phyloP scores from a whole-genome alignment of 139 green algal species.

The Pseudopediastrum boryanum region DNA sequence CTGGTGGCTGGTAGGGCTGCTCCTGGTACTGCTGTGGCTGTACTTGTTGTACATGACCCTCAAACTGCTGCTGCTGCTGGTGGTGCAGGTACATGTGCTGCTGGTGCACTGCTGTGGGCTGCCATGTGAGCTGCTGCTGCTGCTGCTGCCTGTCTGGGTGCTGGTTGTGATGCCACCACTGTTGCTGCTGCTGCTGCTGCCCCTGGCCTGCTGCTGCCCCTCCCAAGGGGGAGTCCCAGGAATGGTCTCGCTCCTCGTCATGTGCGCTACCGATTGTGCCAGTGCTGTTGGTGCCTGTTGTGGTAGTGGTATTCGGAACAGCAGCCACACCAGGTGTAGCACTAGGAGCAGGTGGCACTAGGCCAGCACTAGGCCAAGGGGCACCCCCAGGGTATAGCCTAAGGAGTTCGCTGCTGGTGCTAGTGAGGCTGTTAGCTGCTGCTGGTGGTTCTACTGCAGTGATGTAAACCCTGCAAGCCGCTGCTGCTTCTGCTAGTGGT shows the following conservation, averaged over 20 bases:
- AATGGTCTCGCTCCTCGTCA: too few species aligned
- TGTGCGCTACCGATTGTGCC: not conserved
- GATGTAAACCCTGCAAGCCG: constrained; percentile 25
- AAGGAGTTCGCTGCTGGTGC: too few species aligned
- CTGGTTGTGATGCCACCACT: too few species aligned
- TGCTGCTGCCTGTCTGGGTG: constrained; percentile 1
- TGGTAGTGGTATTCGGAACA: not conserved
- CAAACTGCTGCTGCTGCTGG: not conserved
- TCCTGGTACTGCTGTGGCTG: too few species aligned
- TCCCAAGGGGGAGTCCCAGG: not conserved
- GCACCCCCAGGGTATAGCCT: too few species aligned
- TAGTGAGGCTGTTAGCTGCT: too few species aligned
- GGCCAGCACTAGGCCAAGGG: too few species aligned
- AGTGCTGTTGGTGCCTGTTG: not conserved
- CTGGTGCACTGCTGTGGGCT: not conserved
- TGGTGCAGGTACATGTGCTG: not conserved
- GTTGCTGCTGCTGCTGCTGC: constrained; percentile 2
- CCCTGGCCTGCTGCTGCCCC: not conserved
- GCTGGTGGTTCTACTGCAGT: too few species aligned
- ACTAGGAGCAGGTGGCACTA: too few species aligned
- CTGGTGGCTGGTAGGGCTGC: too few species aligned
- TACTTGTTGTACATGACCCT: too few species aligned
- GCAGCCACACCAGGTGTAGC: too few species aligned
- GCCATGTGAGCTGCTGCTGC: not conserved
- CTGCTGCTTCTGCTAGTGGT: constrained; percentile 1